Evolutionary conservation across 2,329 filamentous ascomycete genomes (phyloP).

Genomic region (Aspergillus thermomutatus): DNA sequence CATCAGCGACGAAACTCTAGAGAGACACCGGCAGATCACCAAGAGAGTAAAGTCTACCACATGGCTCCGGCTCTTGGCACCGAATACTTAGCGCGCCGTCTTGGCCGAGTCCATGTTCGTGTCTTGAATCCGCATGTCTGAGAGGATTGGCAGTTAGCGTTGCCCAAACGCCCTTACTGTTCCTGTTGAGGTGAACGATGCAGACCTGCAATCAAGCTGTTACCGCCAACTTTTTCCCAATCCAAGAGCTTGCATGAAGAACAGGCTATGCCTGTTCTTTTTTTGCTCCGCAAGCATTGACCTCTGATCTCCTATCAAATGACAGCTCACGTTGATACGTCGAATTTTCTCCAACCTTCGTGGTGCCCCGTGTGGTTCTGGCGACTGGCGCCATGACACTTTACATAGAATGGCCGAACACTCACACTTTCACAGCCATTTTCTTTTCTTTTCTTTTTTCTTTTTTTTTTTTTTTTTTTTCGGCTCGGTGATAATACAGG

Average conservation of each 20-base stretch:
- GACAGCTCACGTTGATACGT: conserved; percentile 31
- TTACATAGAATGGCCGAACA: neutral
- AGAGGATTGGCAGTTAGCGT: neutral
- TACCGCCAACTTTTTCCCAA: conserved; percentile 14
- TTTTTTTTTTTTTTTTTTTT: neutral
- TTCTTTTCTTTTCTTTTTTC: too few relatives aligned
- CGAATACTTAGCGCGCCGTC: neutral
- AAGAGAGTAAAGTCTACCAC: neutral
- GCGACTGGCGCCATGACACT: conserved; percentile 1
- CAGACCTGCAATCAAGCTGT: conserved; percentile 20
- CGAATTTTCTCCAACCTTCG: conserved; percentile 16
- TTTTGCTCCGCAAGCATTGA: conserved; percentile 9
- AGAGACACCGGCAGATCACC: neutral
- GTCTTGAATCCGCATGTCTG: neutral
- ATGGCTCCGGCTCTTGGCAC: conserved; percentile 1
- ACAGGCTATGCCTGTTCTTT: neutral
- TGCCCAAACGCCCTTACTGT: neutral
- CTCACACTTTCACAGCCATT: neutral
- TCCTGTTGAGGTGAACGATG: conserved; percentile 2
- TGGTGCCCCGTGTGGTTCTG: neutral
- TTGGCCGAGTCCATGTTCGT: neutral
- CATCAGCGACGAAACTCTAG: too few relatives aligned
- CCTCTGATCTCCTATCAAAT: conserved; percentile 16
- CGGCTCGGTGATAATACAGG: conserved; percentile 4
- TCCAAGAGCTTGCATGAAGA: neutral